Evolutionary conservation across 805 yeast genomes (phyloP).

Genomic region (Candida maesae): DNA sequence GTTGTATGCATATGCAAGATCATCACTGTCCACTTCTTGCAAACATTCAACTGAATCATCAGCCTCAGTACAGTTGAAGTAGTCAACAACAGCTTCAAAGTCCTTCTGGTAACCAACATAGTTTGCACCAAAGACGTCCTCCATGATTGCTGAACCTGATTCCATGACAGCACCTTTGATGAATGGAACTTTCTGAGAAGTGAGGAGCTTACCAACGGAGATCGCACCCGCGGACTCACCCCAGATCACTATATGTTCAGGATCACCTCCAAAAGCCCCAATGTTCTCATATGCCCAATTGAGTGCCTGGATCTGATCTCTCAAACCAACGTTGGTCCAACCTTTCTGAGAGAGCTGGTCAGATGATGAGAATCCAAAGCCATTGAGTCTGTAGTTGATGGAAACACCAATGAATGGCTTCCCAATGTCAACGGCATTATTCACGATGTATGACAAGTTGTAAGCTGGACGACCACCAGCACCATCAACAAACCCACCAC

Average conservation of each 20-base stretch:
- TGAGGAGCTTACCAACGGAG: conserved; percentile 15
- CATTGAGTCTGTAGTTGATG: conserved; percentile 36
- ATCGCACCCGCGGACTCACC: conserved; percentile 38
- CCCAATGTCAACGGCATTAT: conserved; percentile 18
- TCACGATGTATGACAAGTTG: conserved; percentile 18
- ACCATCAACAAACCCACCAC: conserved; percentile 33
- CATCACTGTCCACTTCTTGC: conserved; percentile 11
- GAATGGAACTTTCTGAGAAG: conserved; percentile 9
- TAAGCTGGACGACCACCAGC: conserved; percentile 17
- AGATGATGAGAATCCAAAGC: conserved; percentile 33
- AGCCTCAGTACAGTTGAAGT: conserved; percentile 14
- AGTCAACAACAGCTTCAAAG: conserved; percentile 8
- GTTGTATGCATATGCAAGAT: conserved; percentile 10
- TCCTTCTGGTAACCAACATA: conserved; percentile 1
- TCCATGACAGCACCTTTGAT: conserved; percentile 21
- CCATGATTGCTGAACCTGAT: conserved; percentile 12
- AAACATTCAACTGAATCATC: conserved; percentile 12
- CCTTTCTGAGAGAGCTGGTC: conserved; percentile 23
- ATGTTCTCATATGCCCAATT: conserved; percentile 35
- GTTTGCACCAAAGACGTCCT: conserved; percentile 6
- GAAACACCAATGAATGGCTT: conserved; percentile 31
- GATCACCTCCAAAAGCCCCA: conserved; percentile 34
- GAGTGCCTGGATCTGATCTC: conserved; percentile 33
- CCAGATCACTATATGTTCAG: conserved; percentile 31
- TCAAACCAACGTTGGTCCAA: conserved; percentile 32